Evolutionary conservation across 257 asterid species (phyloP), one percentile per base, ranked within the genome.

Genomic region (Fraxinus americana): DNA sequence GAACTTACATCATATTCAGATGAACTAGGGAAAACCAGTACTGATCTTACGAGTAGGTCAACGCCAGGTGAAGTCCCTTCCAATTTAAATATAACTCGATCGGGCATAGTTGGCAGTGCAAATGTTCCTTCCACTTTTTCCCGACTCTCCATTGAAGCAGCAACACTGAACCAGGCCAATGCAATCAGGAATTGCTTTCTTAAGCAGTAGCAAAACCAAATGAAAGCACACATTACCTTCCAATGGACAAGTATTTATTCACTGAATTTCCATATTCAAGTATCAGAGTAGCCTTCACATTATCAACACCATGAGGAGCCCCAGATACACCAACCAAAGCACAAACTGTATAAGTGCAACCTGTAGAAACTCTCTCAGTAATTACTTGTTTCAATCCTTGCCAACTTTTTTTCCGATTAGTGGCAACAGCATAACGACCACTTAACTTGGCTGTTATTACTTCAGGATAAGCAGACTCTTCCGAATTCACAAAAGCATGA

Each of bases 371-470:
- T 77, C 85, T 67, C 63, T 75, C 57, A 0, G 96, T 93, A 41
- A 93, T 90, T 76, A 90, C 91, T 88, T 93, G 96, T 80, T 89
- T 94, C 65, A 93, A 87, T 54, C 97, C 97, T 74, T 93, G 97
- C 97, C 97, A 93, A 57, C 77, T 45, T 79, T 90, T 91, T 71
- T 78, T 84, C 59, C 97, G 88, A 76, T 86, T 82, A 50, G 96
- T 87, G 19, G 89, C 70, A 74, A 83, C 88, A 27, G 93, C 98
- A 80, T 83, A 90, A 52, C 36, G 83, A 35, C 85, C 79, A 1
- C 76, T 83, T 74, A 82, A 69, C 52, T 84, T 67, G 12, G 80
- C 19, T 11, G 80, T n/a, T 35, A 75, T 54, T 77, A 82, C 82
- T 48, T 81, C 72, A 70, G 86, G 85, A 74, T 75, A 54, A 73